A percentile compares a stretch with the other conserved stretches of the same genome.
Conservation (phyloP, 2,329 filamentous ascomycete genomes). For the Xylaria sp. region DNA sequence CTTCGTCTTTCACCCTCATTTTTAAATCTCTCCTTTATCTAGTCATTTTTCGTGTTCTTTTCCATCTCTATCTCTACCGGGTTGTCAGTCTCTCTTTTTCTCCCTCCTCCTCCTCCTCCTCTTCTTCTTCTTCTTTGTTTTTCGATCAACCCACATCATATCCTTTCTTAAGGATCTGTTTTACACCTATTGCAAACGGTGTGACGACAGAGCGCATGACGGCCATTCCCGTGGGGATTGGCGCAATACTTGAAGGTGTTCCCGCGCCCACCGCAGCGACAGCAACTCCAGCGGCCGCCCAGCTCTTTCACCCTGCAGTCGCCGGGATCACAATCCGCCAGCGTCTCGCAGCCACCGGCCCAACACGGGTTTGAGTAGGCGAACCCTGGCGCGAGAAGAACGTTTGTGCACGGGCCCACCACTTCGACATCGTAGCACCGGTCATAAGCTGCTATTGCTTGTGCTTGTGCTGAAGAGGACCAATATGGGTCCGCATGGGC, state of each 20-base stretch:
- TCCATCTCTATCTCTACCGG: not conserved
- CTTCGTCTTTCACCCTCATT: not conserved
- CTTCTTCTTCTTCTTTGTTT: not conserved
- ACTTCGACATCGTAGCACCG: too few relatives aligned
- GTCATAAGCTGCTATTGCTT: too few relatives aligned
- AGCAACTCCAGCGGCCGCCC: slow-evolving; percentile 62
- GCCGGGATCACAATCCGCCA: slow-evolving; percentile 60
- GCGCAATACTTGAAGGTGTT: slow-evolving; percentile 60
- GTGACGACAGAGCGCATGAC: slow-evolving; percentile 65
- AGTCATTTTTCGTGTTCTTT: not conserved
- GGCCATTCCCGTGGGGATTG: slow-evolving; percentile 57
- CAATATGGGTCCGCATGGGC: too few relatives aligned
- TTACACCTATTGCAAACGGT: slow-evolving; percentile 59
- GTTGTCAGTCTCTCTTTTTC: not conserved
- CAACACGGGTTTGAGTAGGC: slow-evolving; percentile 57
- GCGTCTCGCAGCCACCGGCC: slow-evolving; percentile 58
- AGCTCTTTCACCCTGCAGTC: slow-evolving; percentile 62
- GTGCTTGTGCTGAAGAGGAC: too few relatives aligned
- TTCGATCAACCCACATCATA: not conserved
- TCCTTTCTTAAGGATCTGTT: slow-evolving; percentile 45
- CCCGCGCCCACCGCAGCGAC: slow-evolving; percentile 58
- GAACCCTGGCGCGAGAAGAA: slow-evolving; percentile 47
- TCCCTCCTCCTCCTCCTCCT: not conserved
- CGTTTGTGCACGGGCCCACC: slow-evolving; percentile 48
- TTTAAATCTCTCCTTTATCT: not conserved